phyloP scores from a whole-genome alignment of 176 grass and related monocot genomes.

The Eleusine indica region DNA sequence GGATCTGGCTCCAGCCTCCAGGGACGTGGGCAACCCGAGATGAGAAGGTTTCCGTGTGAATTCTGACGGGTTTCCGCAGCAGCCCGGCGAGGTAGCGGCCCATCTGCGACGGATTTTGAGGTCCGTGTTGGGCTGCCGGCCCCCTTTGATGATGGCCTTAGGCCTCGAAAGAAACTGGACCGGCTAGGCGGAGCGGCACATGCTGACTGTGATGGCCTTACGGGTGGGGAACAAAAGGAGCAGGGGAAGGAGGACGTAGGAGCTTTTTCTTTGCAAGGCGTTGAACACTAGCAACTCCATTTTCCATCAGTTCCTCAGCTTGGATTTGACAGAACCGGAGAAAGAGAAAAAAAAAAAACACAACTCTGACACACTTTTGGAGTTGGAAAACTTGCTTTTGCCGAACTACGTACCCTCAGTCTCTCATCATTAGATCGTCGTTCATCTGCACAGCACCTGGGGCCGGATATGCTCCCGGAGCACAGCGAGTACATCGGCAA shows the following conservation, averaged over 20 bases:
- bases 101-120: not conserved
- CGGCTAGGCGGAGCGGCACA: too few species aligned
- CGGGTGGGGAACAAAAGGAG: too few species aligned
- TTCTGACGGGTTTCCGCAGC: not conserved
- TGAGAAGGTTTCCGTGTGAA: not conserved
- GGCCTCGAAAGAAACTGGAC: too few species aligned
- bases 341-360: not conserved
- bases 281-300: not conserved
- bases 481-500: slow-evolving; percentile 64
- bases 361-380: not conserved
- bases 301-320: not conserved
- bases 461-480: slow-evolving; percentile 60
- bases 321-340: not conserved
- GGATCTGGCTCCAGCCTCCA: too few species aligned
- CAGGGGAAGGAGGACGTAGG: too few species aligned
- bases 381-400: not conserved
- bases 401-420: not conserved
- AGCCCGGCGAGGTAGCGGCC: not conserved
- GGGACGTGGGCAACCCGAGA: not conserved
- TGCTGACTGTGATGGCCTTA: too few species aligned
- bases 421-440: not conserved
- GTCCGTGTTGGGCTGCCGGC: too few species aligned
- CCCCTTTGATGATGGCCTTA: too few species aligned
- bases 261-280: too few species aligned
- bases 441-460: not conserved